These are phyloP conservation scores for Dothideomycetes sp. DNA, from an alignment of 2,329 filamentous ascomycete species.

Conservation along the genomic window DNA sequence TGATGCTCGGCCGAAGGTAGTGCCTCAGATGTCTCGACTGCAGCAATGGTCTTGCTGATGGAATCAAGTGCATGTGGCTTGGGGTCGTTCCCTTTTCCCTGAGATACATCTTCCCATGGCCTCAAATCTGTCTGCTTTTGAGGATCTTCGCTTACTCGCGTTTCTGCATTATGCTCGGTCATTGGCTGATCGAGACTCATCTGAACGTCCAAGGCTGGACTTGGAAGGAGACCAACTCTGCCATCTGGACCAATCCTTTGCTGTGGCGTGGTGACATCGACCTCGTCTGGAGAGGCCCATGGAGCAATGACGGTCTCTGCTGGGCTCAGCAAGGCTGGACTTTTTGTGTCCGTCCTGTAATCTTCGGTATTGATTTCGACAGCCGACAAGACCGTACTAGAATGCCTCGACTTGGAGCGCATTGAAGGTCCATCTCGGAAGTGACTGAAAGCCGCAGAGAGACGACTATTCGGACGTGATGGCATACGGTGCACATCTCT, in stretches of 20 bases:
- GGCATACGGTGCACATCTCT: neutral
- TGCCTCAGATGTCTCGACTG: neutral
- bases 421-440: neutral
- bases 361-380: neutral
- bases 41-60: neutral
- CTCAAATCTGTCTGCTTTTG: neutral
- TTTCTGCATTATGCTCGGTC: neutral
- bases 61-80: neutral
- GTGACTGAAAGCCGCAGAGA: constrained; percentile 6
- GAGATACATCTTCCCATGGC: neutral
- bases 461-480: constrained; percentile 4
- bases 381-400: neutral
- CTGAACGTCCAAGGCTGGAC: constrained; percentile 7
- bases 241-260: neutral
- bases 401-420: constrained; percentile 1
- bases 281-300: constrained; percentile 3
- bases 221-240: constrained; percentile 10
- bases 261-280: constrained; percentile 1
- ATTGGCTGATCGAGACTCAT: neutral
- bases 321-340: neutral
- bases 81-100: neutral
- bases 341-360: too few species aligned
- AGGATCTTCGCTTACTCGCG: neutral
- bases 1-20: neutral
- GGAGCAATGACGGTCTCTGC: constrained; percentile 3